These are phyloP conservation scores for Tricholoma bakamatsutake DNA, from an alignment of 768 basidiomycete species.

Conservation along the genomic window DNA sequence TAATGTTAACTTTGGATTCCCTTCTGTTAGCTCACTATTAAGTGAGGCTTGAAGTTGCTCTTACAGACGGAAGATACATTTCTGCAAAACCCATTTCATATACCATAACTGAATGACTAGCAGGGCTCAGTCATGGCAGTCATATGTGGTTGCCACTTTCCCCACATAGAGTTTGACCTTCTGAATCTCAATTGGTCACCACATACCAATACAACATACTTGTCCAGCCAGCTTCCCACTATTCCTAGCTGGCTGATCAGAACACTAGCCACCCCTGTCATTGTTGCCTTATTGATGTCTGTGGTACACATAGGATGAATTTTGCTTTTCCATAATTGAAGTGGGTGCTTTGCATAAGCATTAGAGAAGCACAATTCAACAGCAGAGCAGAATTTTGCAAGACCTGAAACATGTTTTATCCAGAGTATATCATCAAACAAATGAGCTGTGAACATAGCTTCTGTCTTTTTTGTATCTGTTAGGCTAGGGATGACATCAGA, in stretches of 20 bases:
- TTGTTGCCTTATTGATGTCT: constrained; percentile 13
- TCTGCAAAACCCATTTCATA: constrained; percentile 14
- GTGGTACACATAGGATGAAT: constrained; percentile 7
- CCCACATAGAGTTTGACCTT: constrained; percentile 9
- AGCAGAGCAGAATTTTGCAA: too few relatives aligned
- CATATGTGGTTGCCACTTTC: constrained; percentile 1
- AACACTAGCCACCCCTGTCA: background rate
- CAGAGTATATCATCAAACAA: background rate
- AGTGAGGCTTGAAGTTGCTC: too few relatives aligned
- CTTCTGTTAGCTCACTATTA: too few relatives aligned
- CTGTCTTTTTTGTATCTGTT: background rate
- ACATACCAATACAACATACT: constrained; percentile 9
- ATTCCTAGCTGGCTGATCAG: constrained; percentile 10
- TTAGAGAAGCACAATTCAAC: too few relatives aligned
- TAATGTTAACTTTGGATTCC: too few relatives aligned
- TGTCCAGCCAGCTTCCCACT: background rate
- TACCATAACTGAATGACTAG: constrained; percentile 17
- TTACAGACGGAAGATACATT: constrained; percentile 11
- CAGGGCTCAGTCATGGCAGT: constrained; percentile 11
- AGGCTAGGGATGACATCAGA: background rate
- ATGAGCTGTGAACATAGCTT: background rate
- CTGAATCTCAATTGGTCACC: constrained; percentile 15
- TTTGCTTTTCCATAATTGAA: constrained; percentile 8
- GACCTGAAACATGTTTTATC: too few relatives aligned
- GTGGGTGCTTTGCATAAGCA: constrained; percentile 4